Conservation (phyloP, 257 asterid species). For the Catharanthus roseus region DNA sequence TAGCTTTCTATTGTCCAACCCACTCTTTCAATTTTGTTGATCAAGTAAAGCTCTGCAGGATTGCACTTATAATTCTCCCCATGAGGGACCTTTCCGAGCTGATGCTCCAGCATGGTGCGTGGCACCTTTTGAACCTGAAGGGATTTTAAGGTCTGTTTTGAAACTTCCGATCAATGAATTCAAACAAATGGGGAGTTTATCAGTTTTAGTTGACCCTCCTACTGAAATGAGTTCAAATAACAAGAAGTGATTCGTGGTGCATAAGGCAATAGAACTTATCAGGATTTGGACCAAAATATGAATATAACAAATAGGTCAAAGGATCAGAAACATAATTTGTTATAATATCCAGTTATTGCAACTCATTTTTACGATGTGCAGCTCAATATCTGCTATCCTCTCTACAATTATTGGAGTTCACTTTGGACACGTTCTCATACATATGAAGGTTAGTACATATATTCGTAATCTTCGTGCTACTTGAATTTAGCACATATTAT, state of each 20-base stretch:
- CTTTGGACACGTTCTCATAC: constrained; percentile 64
- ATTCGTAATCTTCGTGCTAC: background rate
- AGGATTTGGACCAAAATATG: background rate
- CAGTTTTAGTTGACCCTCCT: background rate
- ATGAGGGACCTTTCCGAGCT: constrained; percentile 51
- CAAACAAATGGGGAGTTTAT: background rate
- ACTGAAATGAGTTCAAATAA: background rate
- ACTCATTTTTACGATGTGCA: constrained; percentile 25
- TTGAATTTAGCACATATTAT: background rate
- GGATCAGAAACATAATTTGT: no score
- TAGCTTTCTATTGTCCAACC: background rate
- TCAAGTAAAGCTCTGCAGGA: constrained; percentile 34
- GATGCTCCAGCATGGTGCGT: constrained; percentile 77
- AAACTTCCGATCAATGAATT: background rate
- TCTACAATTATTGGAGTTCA: constrained; percentile 67
- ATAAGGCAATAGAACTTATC: background rate
- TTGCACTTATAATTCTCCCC: constrained; percentile 57
- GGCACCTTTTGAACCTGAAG: constrained; percentile 84
- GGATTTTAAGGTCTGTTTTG: constrained; percentile 56
- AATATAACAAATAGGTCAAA: no score
- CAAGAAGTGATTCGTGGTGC: background rate
- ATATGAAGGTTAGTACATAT: constrained; percentile 39
- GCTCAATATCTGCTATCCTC: constrained; percentile 71
- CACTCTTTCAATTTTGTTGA: background rate
- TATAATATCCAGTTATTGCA: background rate